Evolutionary conservation across 2,329 filamentous ascomycete species (phyloP), one percentile per base, ranked within the genome.

Genomic region (Aspergillus sp.): DNA sequence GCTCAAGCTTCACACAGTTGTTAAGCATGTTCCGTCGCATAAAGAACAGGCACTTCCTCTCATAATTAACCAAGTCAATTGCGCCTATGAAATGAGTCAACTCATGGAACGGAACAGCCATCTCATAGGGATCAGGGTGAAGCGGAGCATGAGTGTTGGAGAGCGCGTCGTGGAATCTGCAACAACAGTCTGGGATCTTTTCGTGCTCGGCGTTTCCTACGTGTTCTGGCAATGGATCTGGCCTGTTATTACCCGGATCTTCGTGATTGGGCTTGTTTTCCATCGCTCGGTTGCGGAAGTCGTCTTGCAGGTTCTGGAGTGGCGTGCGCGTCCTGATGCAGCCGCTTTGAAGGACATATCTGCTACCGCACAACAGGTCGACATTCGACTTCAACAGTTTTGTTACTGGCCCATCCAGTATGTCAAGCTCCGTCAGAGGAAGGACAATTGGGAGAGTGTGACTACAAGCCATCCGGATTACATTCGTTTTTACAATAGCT

Each of bases 321-420:
- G 92, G 84, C 85, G 90, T 32, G 80, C 85, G 20, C 83, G 87
- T 44, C 88, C 89, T 7, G 86, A 88, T 40, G 87, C 86, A 46
- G 86, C 91, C 38, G 94, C 94, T 0, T 75, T 99, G 51, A 97
- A 97, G 69, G 94, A 99, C 68, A 85, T 97, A 42, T 97, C 92
- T 30, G 94, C 94, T 13, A 97, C 93, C 0, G 94, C 94, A 20
- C 94, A 99, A 69, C 94, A 99, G 72, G 86, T 99, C 33, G 94
- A 99, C 72, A 96, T 99, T 59, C 88, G 94, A 4, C 80, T 99
- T 19, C 91, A 97, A 68, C 94, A 99, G 68, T 97, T 97, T 67
- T 97, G 93, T 73, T 99, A 99, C 71, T 97, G 93, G 92, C 95
- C 94, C 2, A 90, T 95, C 73, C 93, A 99, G 70, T 96, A 97